These are phyloP conservation scores for Lanmaoa rubissima DNA, from an alignment of 768 basidiomycete genomes.

Conservation along the genomic window DNA sequence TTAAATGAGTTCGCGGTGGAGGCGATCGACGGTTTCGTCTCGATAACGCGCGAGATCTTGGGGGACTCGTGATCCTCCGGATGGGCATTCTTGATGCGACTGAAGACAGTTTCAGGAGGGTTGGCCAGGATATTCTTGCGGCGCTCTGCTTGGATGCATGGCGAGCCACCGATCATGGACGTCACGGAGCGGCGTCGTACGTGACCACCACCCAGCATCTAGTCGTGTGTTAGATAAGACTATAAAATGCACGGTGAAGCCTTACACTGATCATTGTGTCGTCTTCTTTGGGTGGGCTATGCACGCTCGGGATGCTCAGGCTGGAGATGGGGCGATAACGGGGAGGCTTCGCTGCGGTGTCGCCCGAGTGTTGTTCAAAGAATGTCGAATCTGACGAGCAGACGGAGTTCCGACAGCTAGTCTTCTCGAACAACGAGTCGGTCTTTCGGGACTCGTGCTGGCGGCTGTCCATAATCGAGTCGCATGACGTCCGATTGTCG, in stretches of 20 bases:
- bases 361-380: slow-evolving; percentile 41
- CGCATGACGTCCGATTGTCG: slow-evolving; percentile 45
- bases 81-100: slow-evolving; percentile 30
- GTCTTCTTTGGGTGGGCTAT: slow-evolving; percentile 60
- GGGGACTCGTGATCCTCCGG: slow-evolving; percentile 33
- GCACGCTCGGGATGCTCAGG: slow-evolving; percentile 47
- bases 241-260: background rate
- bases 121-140: slow-evolving; percentile 45
- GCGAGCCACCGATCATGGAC: slow-evolving; percentile 66
- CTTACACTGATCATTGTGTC: slow-evolving; percentile 81
- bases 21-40: slow-evolving; percentile 59
- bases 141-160: slow-evolving; percentile 65
- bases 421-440: slow-evolving; percentile 66
- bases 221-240: background rate
- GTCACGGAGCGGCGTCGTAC: slow-evolving; percentile 67
- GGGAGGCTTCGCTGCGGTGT: slow-evolving; percentile 39
- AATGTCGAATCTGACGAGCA: slow-evolving; percentile 61
- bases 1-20: slow-evolving; percentile 56
- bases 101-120: slow-evolving; percentile 34
- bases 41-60: slow-evolving; percentile 47
- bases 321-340: slow-evolving; percentile 68
- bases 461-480: slow-evolving; percentile 65
- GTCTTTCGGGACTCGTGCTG: slow-evolving; percentile 38
- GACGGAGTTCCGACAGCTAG: slow-evolving; percentile 47
- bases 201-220: slow-evolving; percentile 82